phyloP scores from a whole-genome alignment of 1,284 basidiomycete genomes.

The Sutorius eximius region DNA sequence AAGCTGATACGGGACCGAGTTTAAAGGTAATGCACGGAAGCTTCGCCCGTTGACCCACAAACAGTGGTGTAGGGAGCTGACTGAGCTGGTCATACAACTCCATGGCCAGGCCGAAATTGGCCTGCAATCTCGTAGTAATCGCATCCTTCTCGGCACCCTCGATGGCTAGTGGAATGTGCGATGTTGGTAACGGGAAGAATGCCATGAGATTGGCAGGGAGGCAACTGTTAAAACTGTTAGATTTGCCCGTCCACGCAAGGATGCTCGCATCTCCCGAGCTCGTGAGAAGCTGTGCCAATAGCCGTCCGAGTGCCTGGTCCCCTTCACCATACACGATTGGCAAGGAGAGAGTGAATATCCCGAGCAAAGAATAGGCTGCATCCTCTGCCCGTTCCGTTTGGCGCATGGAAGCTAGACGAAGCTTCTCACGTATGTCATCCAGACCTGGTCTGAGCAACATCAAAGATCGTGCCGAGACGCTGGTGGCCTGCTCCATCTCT shows the following conservation, averaged over 20 bases:
- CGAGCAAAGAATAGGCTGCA: neutral
- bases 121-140: neutral
- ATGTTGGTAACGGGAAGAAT: neutral
- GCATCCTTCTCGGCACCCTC: neutral
- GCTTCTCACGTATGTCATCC: neutral
- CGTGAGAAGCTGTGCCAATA: no score
- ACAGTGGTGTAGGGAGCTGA: neutral
- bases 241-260: no score
- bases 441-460: neutral
- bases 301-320: neutral
- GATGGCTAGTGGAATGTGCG: neutral
- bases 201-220: neutral
- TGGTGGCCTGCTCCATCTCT: neutral
- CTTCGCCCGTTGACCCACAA: neutral
- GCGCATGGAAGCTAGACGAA: neutral
- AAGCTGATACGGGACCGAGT: neutral
- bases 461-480: neutral
- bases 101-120: neutral
- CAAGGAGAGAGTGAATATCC: neutral
- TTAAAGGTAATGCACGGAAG: neutral
- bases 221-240: no score
- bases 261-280: no score
- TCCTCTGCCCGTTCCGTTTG: no score
- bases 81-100: neutral
- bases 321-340: conserved; percentile 4